A percentile compares a stretch with the other conserved stretches of the same genome.
Conservation (phyloP, 2,329 filamentous ascomycete genomes). For the Whalleya microplaca region DNA sequence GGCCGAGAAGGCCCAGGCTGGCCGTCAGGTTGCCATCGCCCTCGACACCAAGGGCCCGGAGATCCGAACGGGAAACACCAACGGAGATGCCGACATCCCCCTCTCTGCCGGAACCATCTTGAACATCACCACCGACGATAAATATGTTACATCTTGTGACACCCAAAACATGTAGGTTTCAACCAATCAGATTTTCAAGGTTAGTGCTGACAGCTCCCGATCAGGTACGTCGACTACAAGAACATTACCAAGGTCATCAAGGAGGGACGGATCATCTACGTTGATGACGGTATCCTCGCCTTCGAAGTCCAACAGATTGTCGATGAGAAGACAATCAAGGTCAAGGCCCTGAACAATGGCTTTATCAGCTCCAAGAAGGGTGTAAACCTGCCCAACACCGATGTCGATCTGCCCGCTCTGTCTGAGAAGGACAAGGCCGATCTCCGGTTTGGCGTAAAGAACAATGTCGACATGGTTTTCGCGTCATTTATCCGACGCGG, state of each 20-base stretch:
- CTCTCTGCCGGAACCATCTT: slow-evolving; percentile 82
- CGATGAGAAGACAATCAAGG: slow-evolving; percentile 87
- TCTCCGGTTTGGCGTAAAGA: slow-evolving; percentile 94
- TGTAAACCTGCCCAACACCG: slow-evolving; percentile 98
- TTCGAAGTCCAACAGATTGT: slow-evolving; percentile 90
- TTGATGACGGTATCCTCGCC: slow-evolving; percentile 96
- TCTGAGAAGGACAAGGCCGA: slow-evolving; percentile 98
- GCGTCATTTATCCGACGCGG: slow-evolving; percentile 96
- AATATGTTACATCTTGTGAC: slow-evolving; percentile 83
- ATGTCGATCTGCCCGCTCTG: slow-evolving; percentile 95
- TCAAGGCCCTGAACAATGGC: slow-evolving; percentile 92
- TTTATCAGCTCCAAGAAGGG: slow-evolving; percentile 99
- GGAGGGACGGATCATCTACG: slow-evolving; percentile 91
- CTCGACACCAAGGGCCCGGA: slow-evolving; percentile 73
- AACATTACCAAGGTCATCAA: slow-evolving; percentile 99
- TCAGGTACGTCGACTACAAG: slow-evolving; percentile 96
- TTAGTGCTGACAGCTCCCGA: slow-evolving; percentile 10
- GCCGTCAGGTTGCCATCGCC: slow-evolving; percentile 93
- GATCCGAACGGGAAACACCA: slow-evolving; percentile 68
- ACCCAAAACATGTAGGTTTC: slow-evolving; percentile 85
- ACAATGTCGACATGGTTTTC: slow-evolving; percentile 98
- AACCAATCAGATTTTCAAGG: not conserved
- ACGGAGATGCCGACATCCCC: slow-evolving; percentile 87
- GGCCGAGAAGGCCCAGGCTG: slow-evolving; percentile 76
- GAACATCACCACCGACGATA: slow-evolving; percentile 96